Percentiles rank a stretch among this genome's conserved stretches.
phyloP scores from a whole-genome alignment of 495 filamentous ascomycete genomes.

The Corynascus novoguineensis region DNA sequence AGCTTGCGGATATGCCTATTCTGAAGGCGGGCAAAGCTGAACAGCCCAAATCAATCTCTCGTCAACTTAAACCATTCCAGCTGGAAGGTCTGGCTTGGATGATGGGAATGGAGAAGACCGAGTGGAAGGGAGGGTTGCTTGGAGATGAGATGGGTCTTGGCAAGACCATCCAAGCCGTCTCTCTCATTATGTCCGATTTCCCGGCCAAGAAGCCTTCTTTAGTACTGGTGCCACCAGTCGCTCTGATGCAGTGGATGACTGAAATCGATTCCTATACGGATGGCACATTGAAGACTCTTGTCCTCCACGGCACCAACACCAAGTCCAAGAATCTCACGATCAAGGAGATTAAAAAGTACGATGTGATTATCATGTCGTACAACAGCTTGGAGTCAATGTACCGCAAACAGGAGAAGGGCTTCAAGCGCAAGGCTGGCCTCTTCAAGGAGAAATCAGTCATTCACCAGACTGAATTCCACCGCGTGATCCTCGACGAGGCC shows the following conservation, averaged over 20 bases:
- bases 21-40: slow-evolving; percentile 60
- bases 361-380: slow-evolving; percentile 97
- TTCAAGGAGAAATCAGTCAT: slow-evolving; percentile 76
- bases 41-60: slow-evolving; percentile 73
- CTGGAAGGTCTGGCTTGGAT: slow-evolving; percentile 93
- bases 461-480: slow-evolving; percentile 81
- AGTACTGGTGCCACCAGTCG: slow-evolving; percentile 90
- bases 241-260: slow-evolving; percentile 92
- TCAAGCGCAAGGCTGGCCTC: slow-evolving; percentile 66
- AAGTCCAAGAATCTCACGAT: slow-evolving; percentile 68
- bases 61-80: slow-evolving; percentile 85
- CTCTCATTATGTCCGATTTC: slow-evolving; percentile 94
- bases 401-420: slow-evolving; percentile 88
- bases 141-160: slow-evolving; percentile 98
- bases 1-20: slow-evolving; percentile 59
- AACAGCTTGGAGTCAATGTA: slow-evolving; percentile 86
- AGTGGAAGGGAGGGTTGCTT: slow-evolving; percentile 81
- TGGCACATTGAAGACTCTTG: slow-evolving; percentile 78
- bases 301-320: slow-evolving; percentile 80
- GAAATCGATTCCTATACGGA: slow-evolving; percentile 91
- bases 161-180: slow-evolving; percentile 96
- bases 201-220: slow-evolving; percentile 75
- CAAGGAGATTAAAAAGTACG: slow-evolving; percentile 70
- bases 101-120: slow-evolving; percentile 74
- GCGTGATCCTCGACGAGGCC: slow-evolving; percentile 90